Evolutionary conservation across 176 grass and related monocot species (phyloP).

Genomic region (Carex parvula): DNA sequence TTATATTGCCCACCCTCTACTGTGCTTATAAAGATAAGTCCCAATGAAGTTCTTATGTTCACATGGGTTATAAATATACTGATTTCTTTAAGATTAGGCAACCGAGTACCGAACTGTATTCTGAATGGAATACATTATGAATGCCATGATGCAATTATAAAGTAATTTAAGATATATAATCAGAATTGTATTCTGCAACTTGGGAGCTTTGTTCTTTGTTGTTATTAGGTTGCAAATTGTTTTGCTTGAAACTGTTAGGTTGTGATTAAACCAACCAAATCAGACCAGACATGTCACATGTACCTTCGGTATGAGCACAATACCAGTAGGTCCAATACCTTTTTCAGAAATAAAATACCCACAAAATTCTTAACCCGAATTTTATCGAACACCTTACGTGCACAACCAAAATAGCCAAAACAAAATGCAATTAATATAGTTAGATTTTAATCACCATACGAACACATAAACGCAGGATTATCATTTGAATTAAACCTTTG

Average conservation of each 20-base stretch:
- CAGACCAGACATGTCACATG: not conserved
- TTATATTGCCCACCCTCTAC: not conserved
- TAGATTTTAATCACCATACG: not conserved
- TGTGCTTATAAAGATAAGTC: not conserved
- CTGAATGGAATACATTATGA: not conserved
- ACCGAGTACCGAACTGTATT: not conserved
- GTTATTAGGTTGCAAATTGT: no score
- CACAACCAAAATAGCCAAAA: not conserved
- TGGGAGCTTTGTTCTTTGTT: no score
- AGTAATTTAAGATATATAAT: not conserved
- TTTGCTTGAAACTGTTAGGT: no score
- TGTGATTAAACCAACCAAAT: no score
- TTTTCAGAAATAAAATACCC: not conserved
- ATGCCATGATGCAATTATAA: not conserved
- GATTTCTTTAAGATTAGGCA: not conserved
- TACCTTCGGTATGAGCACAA: not conserved
- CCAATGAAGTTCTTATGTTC: not conserved
- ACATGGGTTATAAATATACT: not conserved
- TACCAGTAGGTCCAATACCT: not conserved
- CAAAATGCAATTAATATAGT: not conserved
- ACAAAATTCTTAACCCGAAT: not conserved
- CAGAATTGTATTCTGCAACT: not conserved
- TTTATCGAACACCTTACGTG: not conserved
- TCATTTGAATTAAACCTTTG: not conserved
- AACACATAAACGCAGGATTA: not conserved